Evolutionary conservation across 2,329 filamentous ascomycete species (phyloP), one percentile per base, ranked within the genome.

Genomic region (Colletotrichum sublineola): DNA sequence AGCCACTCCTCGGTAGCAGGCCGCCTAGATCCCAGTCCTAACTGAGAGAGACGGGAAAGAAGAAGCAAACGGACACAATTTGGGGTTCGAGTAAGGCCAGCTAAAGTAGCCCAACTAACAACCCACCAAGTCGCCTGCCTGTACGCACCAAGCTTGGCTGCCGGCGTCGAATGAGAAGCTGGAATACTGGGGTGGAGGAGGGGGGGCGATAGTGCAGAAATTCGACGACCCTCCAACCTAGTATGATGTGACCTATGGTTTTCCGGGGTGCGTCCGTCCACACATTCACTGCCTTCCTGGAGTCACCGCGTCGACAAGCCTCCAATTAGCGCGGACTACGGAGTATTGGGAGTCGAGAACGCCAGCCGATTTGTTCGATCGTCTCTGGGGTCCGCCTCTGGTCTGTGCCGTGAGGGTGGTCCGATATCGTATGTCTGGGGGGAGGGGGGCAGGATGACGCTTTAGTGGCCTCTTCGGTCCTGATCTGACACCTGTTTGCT

Each of bases 251-350:
- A 73, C 61, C n/a, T 52, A 24, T 64, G 33, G 67, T 71, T 71
- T 71, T 71, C 67, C 42, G 67, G 70, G 61, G 70, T 73, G 67
- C 70, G 67, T 71, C 70, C 66, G 40, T n/a, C 56, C 42, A 33
- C 46, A 20, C 42, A n/a, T 46, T 56, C 61, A 33, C 67, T 61
- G 56, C 36, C 55, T 46, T 63, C 24, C 67, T 69, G 38, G 48
- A 24, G 31, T 15, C n/a, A 33, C 40, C 14, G 50, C 50, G 36
- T 33, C 33, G 24, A 18, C 50, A 24, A 29, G 31, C 31, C 24
- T 48, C 24, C 31, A 14, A 12, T 52, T 52, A 50, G 60, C n/a
- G 60, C n/a, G n/a, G 24, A 31, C 48, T 52, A 12, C n/a, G n/a
- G 24, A 31, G 36, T 52, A 12, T 11, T 36, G 24, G 18, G n/a